Evolutionary conservation across 495 filamentous ascomycete species (phyloP).

Genomic region (Aspergillus biplanus): DNA sequence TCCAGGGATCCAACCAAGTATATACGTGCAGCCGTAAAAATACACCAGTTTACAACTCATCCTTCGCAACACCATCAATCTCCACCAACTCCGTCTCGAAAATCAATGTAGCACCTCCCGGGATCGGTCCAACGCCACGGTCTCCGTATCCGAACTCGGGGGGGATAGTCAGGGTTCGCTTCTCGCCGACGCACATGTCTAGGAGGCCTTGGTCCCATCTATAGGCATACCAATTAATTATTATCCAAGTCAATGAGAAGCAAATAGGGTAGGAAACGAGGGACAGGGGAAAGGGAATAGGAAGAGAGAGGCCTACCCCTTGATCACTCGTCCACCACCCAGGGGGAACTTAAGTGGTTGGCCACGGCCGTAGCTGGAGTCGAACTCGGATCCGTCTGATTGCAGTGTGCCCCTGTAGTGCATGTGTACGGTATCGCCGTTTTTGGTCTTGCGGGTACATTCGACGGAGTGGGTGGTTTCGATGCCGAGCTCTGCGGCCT

Average conservation of each 20-base stretch:
- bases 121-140: constrained; percentile 74
- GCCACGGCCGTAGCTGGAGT: constrained; percentile 70
- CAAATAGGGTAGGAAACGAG: background rate
- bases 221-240: constrained; percentile 10
- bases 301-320: constrained; percentile 60
- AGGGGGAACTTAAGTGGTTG: constrained; percentile 77
- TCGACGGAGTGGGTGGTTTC: constrained; percentile 73
- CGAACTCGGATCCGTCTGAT: constrained; percentile 55
- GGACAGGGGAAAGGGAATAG: background rate
- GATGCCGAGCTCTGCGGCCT: constrained; percentile 67
- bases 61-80: constrained; percentile 76
- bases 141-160: constrained; percentile 84
- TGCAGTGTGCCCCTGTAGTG: constrained; percentile 85
- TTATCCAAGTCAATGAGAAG: background rate
- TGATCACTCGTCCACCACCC: constrained; percentile 81
- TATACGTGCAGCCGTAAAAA: too few relatives aligned
- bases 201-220: constrained; percentile 89
- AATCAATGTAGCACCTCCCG: constrained; percentile 75
- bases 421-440: constrained; percentile 78
- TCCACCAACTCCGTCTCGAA: constrained; percentile 93
- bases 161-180: constrained; percentile 89
- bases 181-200: constrained; percentile 97
- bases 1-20: too few relatives aligned
- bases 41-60: constrained; percentile 49
- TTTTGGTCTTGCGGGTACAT: constrained; percentile 72